Conservation (phyloP, 116 monocot species). For the Cymodocea nodosa region DNA sequence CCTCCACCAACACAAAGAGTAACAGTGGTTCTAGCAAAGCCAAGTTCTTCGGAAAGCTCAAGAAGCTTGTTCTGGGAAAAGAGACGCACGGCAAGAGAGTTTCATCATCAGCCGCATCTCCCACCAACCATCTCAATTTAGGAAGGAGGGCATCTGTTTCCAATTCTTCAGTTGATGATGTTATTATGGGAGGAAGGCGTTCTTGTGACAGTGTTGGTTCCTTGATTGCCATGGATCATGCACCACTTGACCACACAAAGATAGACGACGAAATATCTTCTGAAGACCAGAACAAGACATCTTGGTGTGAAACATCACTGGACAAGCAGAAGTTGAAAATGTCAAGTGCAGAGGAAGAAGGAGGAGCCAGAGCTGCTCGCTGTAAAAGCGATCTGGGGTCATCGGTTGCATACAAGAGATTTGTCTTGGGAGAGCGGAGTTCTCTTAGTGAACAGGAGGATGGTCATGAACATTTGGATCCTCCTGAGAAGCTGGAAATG, state of each 20-base stretch:
- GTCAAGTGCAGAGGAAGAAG: conserved; percentile 6
- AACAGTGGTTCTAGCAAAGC: conserved; percentile 23
- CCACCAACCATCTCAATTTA: conserved; percentile 2
- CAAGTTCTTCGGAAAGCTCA: conserved; percentile 57
- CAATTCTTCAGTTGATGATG: conserved; percentile 21
- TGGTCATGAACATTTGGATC: conserved; percentile 10
- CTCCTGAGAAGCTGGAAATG: conserved; percentile 34
- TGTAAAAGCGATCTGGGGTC: conserved; percentile 24
- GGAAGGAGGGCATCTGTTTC: conserved; percentile 26
- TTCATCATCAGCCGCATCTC: conserved; percentile 4
- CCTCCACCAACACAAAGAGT: conserved; percentile 15
- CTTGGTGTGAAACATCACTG: conserved; percentile 9
- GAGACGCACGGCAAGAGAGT: conserved; percentile 2
- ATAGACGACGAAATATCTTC: conserved; percentile 6
- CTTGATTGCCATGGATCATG: conserved; percentile 19
- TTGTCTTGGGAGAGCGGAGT: conserved; percentile 10
- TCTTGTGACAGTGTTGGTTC: conserved; percentile 28
- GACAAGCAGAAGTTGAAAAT: conserved; percentile 10
- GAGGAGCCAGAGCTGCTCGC: conserved; percentile 1
- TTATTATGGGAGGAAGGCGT: conserved; percentile 11
- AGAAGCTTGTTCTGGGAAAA: conserved; percentile 54
- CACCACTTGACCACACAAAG: not conserved
- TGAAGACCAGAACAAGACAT: not conserved
- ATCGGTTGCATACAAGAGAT: conserved; percentile 11
- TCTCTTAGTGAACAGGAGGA: conserved; percentile 1